Base-by-base conservation (phyloP, 2,329 filamentous ascomycete genomes). In the Talaromyces sp. region DNA sequence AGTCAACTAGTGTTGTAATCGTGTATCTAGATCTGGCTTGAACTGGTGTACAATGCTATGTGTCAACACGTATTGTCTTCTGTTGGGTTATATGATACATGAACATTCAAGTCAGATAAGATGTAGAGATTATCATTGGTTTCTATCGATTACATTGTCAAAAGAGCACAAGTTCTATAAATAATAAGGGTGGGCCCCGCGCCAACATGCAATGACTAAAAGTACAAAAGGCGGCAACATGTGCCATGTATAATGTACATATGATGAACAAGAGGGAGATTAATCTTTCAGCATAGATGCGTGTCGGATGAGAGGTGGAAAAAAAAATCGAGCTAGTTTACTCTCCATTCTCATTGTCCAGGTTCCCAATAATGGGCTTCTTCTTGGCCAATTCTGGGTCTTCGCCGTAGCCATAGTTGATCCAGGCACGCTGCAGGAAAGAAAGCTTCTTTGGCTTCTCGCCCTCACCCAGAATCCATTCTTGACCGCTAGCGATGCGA, bases 381-480 rank as follows among this genome's bases (percentile, higher is more conserved):
- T 70, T 69, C 65, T 69, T 72, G 54, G 72, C 60, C 12, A 69
- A 70, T 59, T 77, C 70, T 51, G 78, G 77, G 55, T 76, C 72
- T 64, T 78, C 76, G 2, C 75, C 76, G 53, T 74, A 76, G 16
- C 76, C 76, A 60, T 77, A 75, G 47, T 72, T 67, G 61, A 76
- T 70, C 78, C 75, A 75, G 68, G 75, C 65, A 16, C 67, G 68
- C 66, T 76, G 70, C 76, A 75, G 78, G 62, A 74, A 70, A 5
- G 76, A 64, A 18, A 77, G 64, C n/a, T 66, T 66, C 0, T 60
- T 51, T 1, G 76, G 76, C 16, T 71, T 72, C 59, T 78, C 74
- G 28, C 62, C 59, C 81, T 86, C 87, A 18, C 88, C 89, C 73
- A 90, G 85, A 63, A 91, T 77, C 72, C 90, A 87, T 68, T 88